Base-by-base conservation (phyloP, 768 basidiomycete species). In the Lactarius akahatsu region DNA sequence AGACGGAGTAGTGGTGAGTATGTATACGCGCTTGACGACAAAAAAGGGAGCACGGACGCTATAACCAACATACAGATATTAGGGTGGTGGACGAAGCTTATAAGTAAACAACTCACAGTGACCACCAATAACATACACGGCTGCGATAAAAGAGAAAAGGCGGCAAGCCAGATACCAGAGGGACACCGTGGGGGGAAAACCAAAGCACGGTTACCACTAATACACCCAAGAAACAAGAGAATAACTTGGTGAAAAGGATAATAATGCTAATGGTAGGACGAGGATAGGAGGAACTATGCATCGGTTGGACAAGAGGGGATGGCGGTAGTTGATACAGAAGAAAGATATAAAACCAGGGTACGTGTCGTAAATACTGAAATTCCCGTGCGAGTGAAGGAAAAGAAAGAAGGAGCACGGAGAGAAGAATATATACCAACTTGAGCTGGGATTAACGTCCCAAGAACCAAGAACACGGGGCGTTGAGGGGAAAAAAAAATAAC, bases 381-480 rank as follows among this genome's bases (percentile, higher is more conserved):
- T 28, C 20, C 20, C 30, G 50, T 43, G 52, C 20, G 16, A 28
- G 50, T 57, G 36, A 43, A 38, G 9, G 28, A 3, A 26, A 40
- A 16, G 43, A 28, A 41, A 59, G 20, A 43, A 23, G 30, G 16
- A 30, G 43, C 47, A 56, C 28, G 60, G 52, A 11, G 57, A 6
- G 26, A 4, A 13, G 54, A 43, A 47, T 50, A 56, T 62, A 69
- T 57, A 69, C 61, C 41, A 58, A 66, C 47, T 63, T 56, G 63
- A 36, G 45, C 61, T 40, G 61, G 65, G 63, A 30, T 63, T 73
- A 74, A 70, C 67, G 75, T 77, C 76, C 76, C 77, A 76, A 73
- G 74, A 81, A 77, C 76, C 80, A 79, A 80, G 75, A 80, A 77
- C 76, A 80, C 76, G 77, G 63, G 65, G 66, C 61, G 47, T 59